phyloP scores from a whole-genome alignment of 805 yeast species.

The Vanderwaltozyma polyspora region DNA sequence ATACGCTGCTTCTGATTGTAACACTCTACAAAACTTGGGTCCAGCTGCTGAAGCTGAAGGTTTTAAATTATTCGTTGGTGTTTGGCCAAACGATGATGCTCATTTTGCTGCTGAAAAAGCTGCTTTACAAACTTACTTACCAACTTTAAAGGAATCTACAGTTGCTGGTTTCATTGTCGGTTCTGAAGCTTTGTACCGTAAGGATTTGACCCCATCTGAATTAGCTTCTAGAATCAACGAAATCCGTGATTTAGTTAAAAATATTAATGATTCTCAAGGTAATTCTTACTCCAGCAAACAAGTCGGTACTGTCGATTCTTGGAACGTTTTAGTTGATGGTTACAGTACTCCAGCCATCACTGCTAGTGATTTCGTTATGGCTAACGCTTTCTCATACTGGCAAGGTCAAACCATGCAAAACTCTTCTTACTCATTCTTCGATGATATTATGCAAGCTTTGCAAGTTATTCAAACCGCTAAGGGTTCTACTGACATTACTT shows the following conservation, averaged over 20 bases:
- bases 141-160: slow-evolving; percentile 54
- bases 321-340: slow-evolving; percentile 86
- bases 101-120: slow-evolving; percentile 65
- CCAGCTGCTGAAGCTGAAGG: slow-evolving; percentile 78
- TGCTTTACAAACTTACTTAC: slow-evolving; percentile 63
- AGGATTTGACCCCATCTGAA: slow-evolving; percentile 62
- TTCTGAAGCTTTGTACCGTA: slow-evolving; percentile 91
- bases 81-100: slow-evolving; percentile 86
- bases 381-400: slow-evolving; percentile 98
- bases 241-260: slow-evolving; percentile 47
- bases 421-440: slow-evolving; percentile 85
- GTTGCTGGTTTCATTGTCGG: slow-evolving; percentile 80
- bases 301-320: slow-evolving; percentile 93
- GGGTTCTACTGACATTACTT: slow-evolving; percentile 75
- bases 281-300: slow-evolving; percentile 56
- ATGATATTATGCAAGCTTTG: slow-evolving; percentile 95
- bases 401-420: slow-evolving; percentile 84
- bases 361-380: slow-evolving; percentile 77
- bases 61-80: slow-evolving; percentile 68
- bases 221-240: slow-evolving; percentile 59
- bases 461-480: slow-evolving; percentile 77
- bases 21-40: slow-evolving; percentile 72
- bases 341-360: slow-evolving; percentile 56
- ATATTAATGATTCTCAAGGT: slow-evolving; percentile 70
- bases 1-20: slow-evolving; percentile 89